Evolutionary conservation across 139 green algal genomes (phyloP), one percentile per base, ranked within the genome.

Genomic region (Tetratostichococcus sp.): DNA sequence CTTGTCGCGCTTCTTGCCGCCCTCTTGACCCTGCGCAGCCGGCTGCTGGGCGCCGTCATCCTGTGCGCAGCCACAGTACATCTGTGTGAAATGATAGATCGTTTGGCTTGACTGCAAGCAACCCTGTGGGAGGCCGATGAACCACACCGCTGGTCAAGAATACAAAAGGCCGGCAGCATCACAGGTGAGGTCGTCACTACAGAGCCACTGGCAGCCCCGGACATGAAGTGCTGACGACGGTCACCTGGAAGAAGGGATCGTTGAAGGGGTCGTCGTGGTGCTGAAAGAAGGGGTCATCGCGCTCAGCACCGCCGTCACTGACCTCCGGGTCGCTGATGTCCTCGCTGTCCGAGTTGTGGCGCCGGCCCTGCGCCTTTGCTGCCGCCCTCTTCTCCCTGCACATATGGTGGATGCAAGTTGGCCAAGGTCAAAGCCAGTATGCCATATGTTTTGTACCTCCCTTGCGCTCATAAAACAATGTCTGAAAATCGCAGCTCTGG

Each of bases 211-310:
- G n/a, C n/a, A n/a, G n/a, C n/a, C n/a, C n/a, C n/a, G n/a, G n/a
- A n/a, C n/a, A n/a, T n/a, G n/a, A n/a, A n/a, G n/a, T n/a, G n/a
- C 50, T 62, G 50, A 17, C 50, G 17, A 75, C 42, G 4, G 28
- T 39, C 50, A 79, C 78, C 69, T 86, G 68, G 72, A 97, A 97
- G 84, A 97, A 97, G 22, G 92, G 89, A 68, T 97, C 92, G 19
- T 88, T 79, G 75, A 96, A 97, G 11, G 88, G 83, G 70, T 93
- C 84, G 1, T 85, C 84, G 19, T 85, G 85, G 3, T 84, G 78
- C 43, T 83, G 70, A 34, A 81, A 86, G 74, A 87, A 86, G 32
- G 84, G 72, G 42, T 91, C 82, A 17, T 76, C 78, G 16, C 21
- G 31, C 30, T 67, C 83, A 26, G 58, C 71, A 1, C 72, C 77